Percentiles rank a stretch among this genome's conserved stretches.
Conservation (phyloP, 768 basidiomycete genomes). For the Lepiota venenata region DNA sequence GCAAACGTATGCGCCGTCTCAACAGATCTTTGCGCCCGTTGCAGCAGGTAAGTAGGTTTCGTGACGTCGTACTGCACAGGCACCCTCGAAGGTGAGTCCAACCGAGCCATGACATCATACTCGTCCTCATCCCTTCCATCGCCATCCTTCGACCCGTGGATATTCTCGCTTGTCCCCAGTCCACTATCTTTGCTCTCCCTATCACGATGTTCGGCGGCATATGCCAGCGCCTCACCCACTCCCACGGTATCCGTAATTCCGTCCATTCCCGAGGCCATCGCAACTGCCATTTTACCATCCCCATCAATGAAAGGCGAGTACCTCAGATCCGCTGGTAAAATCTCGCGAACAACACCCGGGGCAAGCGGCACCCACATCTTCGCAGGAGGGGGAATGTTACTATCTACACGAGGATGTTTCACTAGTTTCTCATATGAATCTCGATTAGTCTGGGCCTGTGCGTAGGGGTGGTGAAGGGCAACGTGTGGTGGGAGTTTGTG, state of each 20-base stretch:
- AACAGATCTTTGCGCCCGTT: constrained; percentile 3
- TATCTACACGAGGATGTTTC: constrained; percentile 30
- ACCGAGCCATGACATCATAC: constrained; percentile 1
- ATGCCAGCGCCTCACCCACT: constrained; percentile 61
- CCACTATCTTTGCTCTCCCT: constrained; percentile 35
- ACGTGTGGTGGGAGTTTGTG: constrained; percentile 37
- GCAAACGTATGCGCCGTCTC: constrained; percentile 18
- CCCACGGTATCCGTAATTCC: constrained; percentile 42
- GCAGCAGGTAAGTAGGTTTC: constrained; percentile 22
- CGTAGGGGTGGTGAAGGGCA: constrained; percentile 40
- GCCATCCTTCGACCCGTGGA: constrained; percentile 17
- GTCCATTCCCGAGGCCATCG: background rate
- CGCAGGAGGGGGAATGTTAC: constrained; percentile 34
- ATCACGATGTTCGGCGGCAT: constrained; percentile 28
- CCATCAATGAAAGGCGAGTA: constrained; percentile 44
- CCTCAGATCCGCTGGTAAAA: constrained; percentile 40
- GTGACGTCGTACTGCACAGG: constrained; percentile 35
- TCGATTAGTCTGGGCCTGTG: constrained; percentile 29
- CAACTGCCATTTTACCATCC: constrained; percentile 11
- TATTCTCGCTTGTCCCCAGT: constrained; percentile 41
- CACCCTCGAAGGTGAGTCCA: constrained; percentile 1
- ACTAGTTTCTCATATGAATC: constrained; percentile 30
- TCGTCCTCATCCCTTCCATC: constrained; percentile 5
- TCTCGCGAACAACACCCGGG: constrained; percentile 40
- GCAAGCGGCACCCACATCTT: constrained; percentile 53